Percentiles rank a stretch among this genome's conserved stretches.
Evolutionary conservation across 31 red algal genomes (phyloP).

Genomic region (Pterothamnion heteromorphum): DNA sequence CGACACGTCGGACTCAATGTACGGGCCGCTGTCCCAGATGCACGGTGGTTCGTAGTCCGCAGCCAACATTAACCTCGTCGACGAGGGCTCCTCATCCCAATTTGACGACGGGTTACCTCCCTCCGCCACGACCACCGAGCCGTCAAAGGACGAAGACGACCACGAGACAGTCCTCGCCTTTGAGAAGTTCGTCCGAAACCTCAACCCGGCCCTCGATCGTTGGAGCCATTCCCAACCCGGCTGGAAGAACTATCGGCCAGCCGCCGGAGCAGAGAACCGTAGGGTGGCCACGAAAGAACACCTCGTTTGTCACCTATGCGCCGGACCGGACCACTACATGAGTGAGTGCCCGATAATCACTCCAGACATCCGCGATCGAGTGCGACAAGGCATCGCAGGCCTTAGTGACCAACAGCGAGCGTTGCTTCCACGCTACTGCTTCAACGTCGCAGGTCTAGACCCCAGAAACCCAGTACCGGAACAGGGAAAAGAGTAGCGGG

Average conservation of each 20-base stretch:
- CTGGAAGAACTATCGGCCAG: neutral
- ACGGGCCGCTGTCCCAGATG: neutral
- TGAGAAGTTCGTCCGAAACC: neutral
- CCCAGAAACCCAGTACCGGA: neutral
- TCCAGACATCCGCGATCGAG: neutral
- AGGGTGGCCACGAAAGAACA: neutral
- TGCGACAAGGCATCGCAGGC: neutral
- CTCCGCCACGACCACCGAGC: neutral
- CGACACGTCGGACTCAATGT: neutral
- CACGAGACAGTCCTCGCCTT: neutral
- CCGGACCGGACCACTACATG: neutral
- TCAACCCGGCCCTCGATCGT: neutral
- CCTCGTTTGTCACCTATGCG: slow-evolving; percentile 15
- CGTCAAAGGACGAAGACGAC: neutral
- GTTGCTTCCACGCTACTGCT: neutral
- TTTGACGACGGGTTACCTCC: neutral
- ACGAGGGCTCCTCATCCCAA: neutral
- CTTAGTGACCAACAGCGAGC: neutral
- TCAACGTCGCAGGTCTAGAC: neutral
- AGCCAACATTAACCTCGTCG: neutral
- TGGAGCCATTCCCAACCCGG: neutral
- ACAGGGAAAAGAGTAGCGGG: neutral
- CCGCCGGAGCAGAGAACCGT: neutral
- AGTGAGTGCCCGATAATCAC: neutral
- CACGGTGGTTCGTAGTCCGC: neutral